These are phyloP conservation scores for Marasmius fiardii DNA, from an alignment of 1,284 basidiomycete species.

Conservation along the genomic window DNA sequence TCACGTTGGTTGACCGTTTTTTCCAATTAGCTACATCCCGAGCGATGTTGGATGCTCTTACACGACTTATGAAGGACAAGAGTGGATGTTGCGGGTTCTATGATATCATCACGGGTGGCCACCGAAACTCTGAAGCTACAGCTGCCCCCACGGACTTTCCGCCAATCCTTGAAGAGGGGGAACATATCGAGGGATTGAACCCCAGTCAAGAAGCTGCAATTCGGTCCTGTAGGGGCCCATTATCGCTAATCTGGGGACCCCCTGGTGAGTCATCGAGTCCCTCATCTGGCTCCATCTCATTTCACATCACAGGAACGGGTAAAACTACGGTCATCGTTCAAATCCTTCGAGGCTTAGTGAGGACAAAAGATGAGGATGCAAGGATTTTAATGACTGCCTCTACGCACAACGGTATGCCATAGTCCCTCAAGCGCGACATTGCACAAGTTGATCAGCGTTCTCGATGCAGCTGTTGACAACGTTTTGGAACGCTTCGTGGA, in stretches of 20 bases:
- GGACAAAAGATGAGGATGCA: constrained; percentile 25
- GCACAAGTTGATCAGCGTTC: too few species aligned
- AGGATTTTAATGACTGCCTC: constrained; percentile 68
- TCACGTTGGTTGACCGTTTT: not conserved
- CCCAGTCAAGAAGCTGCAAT: constrained; percentile 51
- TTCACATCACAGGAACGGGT: constrained; percentile 46
- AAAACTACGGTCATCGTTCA: constrained; percentile 68
- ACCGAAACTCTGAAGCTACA: not conserved
- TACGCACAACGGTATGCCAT: constrained; percentile 55
- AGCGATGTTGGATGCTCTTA: constrained; percentile 62
- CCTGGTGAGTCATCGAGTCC: constrained; percentile 38
- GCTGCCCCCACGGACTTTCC: not conserved
- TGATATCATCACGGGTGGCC: constrained; percentile 22
- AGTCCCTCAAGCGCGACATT: too few species aligned
- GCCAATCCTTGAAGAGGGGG: not conserved
- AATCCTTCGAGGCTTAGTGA: constrained; percentile 47
- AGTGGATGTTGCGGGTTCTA: constrained; percentile 47
- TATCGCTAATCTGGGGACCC: constrained; percentile 65
- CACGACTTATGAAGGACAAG: constrained; percentile 39
- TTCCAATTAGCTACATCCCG: constrained; percentile 45
- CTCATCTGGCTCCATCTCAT: not conserved
- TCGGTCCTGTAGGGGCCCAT: constrained; percentile 32
- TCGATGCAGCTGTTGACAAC: constrained; percentile 68
- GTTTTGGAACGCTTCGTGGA: constrained; percentile 59
- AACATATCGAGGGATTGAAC: constrained; percentile 34